Conservation (phyloP, 1,139 yeast genomes). For the Candida frijolesensis region DNA sequence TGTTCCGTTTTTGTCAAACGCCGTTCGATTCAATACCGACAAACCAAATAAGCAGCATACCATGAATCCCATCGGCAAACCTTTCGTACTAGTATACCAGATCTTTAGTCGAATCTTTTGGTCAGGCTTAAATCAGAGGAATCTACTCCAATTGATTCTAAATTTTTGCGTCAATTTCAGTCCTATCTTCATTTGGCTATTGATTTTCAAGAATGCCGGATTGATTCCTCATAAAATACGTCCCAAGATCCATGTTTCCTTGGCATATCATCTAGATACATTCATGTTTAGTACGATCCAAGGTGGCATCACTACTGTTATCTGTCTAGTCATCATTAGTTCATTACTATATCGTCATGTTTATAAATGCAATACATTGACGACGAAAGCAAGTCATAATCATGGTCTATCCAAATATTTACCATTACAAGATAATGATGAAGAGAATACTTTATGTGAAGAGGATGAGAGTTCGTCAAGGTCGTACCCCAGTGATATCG, state of each 20-base stretch:
- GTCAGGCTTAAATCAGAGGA: constrained; percentile 39
- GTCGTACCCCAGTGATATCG: constrained; percentile 5
- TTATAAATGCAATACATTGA: constrained; percentile 1
- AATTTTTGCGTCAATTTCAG: constrained; percentile 53
- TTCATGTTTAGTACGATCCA: constrained; percentile 28
- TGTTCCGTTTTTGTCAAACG: too few species aligned
- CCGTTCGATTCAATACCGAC: too few species aligned
- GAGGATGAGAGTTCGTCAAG: neutral
- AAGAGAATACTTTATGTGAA: neutral
- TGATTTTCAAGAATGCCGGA: constrained; percentile 62
- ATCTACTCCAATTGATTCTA: constrained; percentile 35
- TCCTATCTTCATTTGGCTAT: constrained; percentile 59
- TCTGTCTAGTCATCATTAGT: constrained; percentile 16
- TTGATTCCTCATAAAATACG: constrained; percentile 56
- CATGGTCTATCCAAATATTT: neutral
- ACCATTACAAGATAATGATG: neutral
- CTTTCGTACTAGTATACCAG: constrained; percentile 22
- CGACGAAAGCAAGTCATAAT: neutral
- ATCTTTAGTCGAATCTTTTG: constrained; percentile 22
- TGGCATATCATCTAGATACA: constrained; percentile 45
- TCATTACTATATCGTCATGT: constrained; percentile 17
- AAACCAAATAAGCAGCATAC: neutral
- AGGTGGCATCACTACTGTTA: constrained; percentile 19
- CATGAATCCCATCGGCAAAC: constrained; percentile 12
- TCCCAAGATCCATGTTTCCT: constrained; percentile 55